Evolutionary conservation across 495 filamentous ascomycete genomes (phyloP), one percentile per base, ranked within the genome.

Genomic region (Wilcoxina mikolae): DNA sequence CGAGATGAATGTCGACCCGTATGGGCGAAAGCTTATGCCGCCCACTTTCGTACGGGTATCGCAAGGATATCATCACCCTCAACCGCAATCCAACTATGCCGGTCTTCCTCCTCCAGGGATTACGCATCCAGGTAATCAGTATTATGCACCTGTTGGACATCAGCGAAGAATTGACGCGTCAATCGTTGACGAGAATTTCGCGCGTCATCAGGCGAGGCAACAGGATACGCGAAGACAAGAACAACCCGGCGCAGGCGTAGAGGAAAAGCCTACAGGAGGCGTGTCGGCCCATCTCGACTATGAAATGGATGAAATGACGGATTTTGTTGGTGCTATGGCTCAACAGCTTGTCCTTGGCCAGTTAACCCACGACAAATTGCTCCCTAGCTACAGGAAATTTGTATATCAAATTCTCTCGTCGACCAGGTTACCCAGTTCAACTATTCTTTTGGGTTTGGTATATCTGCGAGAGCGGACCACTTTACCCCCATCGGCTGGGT

Each of bases 211-310:
- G n/a, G 27, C 17, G 15, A 7, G 15, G 11, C 54, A 60, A 25
- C 62, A 65, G 26, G 62, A 65, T 41, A 23, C 27, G 15, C 53
- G 58, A 12, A 57, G 60, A 26, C 62, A 65, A 44, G 62, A 65
- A 44, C 60, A 59, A 43, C n/a, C 53, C 7, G 41, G 38, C 12
- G 38, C 49, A 33, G 23, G 5, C 4, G 61, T 51, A 18, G 64
- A 66, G 39, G 64, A 66, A 29, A 66, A 62, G 38, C 29, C 44
- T 12, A 56, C 58, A 44, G 91, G 91, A 72, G 91, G 91, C 60
- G 93, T 99, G 35, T 89, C 91, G 62, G 85, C 86, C 53, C 83
- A 93, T 69, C 78, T 99, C 68, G 93, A 99, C 73, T 99, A 99
- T 69, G 91, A 96, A 68, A 91, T 96, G 80, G 88, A 95, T 59